Conservation (phyloP, 2,329 filamentous ascomycete species). For the Volutella citrinella region DNA sequence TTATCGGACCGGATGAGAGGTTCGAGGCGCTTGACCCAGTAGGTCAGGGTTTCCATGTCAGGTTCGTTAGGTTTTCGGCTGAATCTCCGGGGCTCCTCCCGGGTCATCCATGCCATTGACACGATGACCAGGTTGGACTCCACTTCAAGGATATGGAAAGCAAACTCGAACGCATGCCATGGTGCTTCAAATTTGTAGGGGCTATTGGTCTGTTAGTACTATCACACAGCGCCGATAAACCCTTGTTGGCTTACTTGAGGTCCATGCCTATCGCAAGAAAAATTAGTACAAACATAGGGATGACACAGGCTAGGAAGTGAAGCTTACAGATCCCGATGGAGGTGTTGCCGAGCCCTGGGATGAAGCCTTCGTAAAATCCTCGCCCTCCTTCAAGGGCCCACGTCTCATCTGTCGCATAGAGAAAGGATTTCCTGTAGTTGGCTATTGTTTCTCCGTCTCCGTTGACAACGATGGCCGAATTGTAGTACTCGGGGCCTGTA, state of each 20-base stretch:
- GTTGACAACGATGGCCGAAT: slow-evolving; percentile 52
- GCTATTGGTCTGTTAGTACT: too few species aligned
- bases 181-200: slow-evolving; percentile 38
- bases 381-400: slow-evolving; percentile 55
- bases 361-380: slow-evolving; percentile 46
- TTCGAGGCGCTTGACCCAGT: slow-evolving; percentile 71
- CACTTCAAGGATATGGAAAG: slow-evolving; percentile 54
- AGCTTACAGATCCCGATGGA: slow-evolving; percentile 57
- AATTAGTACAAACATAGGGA: too few species aligned
- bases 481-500: slow-evolving; percentile 51
- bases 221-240: too few species aligned
- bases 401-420: slow-evolving; percentile 59
- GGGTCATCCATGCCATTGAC: slow-evolving; percentile 76
- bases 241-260: slow-evolving; percentile 50
- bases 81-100: slow-evolving; percentile 44
- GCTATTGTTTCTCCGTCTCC: slow-evolving; percentile 57
- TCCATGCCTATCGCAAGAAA: slow-evolving; percentile 50
- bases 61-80: slow-evolving; percentile 53
- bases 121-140: slow-evolving; percentile 63
- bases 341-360: slow-evolving; percentile 48
- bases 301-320: too few species aligned
- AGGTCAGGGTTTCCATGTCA: slow-evolving; percentile 70
- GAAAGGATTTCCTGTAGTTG: slow-evolving; percentile 59
- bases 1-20: slow-evolving; percentile 55
- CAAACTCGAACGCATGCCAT: slow-evolving; percentile 41